Conservation (phyloP, 768 basidiomycete species). For the Leccinum truebloodii region DNA sequence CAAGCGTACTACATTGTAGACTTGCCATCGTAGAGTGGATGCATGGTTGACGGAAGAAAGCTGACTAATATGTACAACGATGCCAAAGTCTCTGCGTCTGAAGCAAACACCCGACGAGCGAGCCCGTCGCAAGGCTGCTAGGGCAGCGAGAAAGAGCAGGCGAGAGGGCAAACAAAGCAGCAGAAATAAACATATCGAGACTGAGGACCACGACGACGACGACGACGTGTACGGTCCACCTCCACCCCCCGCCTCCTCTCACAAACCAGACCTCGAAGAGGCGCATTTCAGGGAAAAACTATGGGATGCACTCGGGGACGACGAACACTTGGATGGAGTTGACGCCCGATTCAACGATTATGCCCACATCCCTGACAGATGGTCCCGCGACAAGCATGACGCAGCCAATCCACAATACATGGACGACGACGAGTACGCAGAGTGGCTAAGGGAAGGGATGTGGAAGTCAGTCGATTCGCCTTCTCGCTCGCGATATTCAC, state of each 20-base stretch:
- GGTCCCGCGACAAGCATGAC: constrained; percentile 50
- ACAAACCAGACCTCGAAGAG: constrained; percentile 57
- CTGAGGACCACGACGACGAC: neutral
- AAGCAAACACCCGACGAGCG: constrained; percentile 59
- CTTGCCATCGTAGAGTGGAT: neutral
- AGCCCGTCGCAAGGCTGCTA: constrained; percentile 42
- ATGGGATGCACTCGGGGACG: constrained; percentile 70
- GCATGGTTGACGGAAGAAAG: neutral
- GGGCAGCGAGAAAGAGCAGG: neutral
- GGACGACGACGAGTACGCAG: constrained; percentile 87
- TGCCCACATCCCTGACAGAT: constrained; percentile 72
- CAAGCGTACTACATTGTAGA: constrained; percentile 5
- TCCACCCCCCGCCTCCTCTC: constrained; percentile 23
- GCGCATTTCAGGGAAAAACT: constrained; percentile 70
- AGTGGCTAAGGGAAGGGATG: constrained; percentile 87
- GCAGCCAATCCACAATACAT: constrained; percentile 47
- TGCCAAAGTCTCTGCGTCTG: constrained; percentile 52
- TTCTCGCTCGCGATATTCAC: constrained; percentile 1
- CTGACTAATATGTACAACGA: constrained; percentile 27
- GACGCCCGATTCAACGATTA: constrained; percentile 67
- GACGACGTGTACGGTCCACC: constrained; percentile 26
- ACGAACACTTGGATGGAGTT: constrained; percentile 64
- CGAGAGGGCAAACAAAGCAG: constrained; percentile 5
- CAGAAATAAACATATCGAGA: neutral
- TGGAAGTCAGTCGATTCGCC: constrained; percentile 55